Conservation (phyloP, 805 yeast genomes). For the Blastobotrys muscicola region DNA sequence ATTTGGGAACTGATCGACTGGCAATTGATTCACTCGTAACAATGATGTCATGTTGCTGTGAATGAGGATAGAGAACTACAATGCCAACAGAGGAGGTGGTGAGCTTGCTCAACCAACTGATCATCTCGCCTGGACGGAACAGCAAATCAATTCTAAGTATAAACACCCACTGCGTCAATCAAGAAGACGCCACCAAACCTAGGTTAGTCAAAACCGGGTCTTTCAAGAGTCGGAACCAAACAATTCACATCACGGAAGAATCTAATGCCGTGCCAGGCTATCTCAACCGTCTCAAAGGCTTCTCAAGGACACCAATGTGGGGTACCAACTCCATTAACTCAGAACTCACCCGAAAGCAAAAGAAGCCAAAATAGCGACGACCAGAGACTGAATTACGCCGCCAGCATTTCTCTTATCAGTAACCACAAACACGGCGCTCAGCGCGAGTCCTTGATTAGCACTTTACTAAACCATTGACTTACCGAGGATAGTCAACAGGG, state of each 20-base stretch:
- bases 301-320: too few species aligned
- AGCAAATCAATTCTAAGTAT: conserved; percentile 24
- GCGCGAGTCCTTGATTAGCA: conserved; percentile 13
- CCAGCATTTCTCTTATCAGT: conserved; percentile 10
- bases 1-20: too few species aligned
- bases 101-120: too few species aligned
- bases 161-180: conserved; percentile 38
- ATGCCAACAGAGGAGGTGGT: too few species aligned
- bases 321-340: neutral
- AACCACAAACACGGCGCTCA: conserved; percentile 17
- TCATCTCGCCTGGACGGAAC: too few species aligned
- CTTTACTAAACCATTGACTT: neutral
- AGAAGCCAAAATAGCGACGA: conserved; percentile 27
- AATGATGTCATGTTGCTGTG: neutral
- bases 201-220: too few species aligned
- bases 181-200: conserved; percentile 33
- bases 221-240: too few species aligned
- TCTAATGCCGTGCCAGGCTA: too few species aligned
- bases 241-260: too few species aligned
- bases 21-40: neutral
- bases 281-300: too few species aligned
- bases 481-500: conserved; percentile 11
- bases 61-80: too few species aligned
- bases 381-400: conserved; percentile 18
- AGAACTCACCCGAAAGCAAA: conserved; percentile 29